Evolutionary conservation across 106 monocot genomes (phyloP).

Genomic region (Triglochin maritima): DNA sequence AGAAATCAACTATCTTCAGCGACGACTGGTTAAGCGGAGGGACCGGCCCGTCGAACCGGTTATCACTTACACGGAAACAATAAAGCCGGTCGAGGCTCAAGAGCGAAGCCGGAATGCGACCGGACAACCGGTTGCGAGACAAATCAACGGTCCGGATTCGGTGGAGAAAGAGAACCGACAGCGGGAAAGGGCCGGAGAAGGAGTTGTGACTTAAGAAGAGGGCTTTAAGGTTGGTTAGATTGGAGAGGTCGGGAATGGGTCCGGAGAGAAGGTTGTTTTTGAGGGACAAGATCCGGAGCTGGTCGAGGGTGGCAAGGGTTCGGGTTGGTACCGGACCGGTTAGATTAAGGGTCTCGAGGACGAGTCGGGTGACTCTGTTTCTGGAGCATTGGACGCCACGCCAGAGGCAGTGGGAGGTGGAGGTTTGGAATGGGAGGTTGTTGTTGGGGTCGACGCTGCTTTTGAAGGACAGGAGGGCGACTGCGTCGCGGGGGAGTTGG

Average conservation of each 20-base stretch:
- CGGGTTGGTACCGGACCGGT: conserved; percentile 27
- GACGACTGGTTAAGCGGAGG: conserved; percentile 57
- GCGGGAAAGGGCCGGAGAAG: conserved; percentile 53
- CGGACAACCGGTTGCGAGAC: conserved; percentile 44
- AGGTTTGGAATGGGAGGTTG: conserved; percentile 27
- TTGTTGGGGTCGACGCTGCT: conserved; percentile 36
- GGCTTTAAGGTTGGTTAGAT: conserved; percentile 59
- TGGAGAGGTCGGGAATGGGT: conserved; percentile 53
- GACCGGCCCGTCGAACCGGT: conserved; percentile 44
- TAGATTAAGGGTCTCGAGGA: conserved; percentile 45
- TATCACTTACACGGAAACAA: conserved; percentile 37
- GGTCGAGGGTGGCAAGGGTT: conserved; percentile 41
- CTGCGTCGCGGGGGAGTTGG: conserved; percentile 32
- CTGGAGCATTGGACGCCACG: conserved; percentile 51
- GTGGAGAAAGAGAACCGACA: conserved; percentile 35
- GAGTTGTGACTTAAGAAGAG: conserved; percentile 55
- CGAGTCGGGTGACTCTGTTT: conserved; percentile 29
- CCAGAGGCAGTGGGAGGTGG: conserved; percentile 34
- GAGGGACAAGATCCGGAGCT: conserved; percentile 72
- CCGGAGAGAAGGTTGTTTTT: conserved; percentile 60
- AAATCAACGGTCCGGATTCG: conserved; percentile 60
- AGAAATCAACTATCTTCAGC: conserved; percentile 53
- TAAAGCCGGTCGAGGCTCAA: conserved; percentile 32
- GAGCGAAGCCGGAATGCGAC: conserved; percentile 22
- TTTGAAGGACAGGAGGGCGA: conserved; percentile 50